phyloP scores from a whole-genome alignment of 2,329 filamentous ascomycete species.

The Escovopsis sp. region DNA sequence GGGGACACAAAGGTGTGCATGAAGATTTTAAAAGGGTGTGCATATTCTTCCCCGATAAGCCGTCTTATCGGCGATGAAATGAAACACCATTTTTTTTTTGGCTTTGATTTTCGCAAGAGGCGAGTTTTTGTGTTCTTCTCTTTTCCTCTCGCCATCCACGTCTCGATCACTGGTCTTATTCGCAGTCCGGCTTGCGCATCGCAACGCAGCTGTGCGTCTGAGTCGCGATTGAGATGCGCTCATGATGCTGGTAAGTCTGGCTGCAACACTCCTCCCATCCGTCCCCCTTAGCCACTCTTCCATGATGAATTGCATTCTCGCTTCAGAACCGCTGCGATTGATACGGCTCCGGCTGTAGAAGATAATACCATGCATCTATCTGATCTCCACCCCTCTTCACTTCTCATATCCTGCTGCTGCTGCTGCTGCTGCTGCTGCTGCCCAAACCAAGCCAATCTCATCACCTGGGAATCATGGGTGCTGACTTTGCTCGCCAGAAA shows the following conservation, averaged over 20 bases:
- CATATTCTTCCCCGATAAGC: constrained; percentile 2
- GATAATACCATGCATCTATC: constrained; percentile 27
- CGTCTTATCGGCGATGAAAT: background rate
- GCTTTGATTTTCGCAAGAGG: too few species aligned
- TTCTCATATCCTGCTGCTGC: constrained; percentile 1
- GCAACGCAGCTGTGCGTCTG: constrained; percentile 2
- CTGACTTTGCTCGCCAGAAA: constrained; percentile 19
- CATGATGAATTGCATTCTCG: constrained; percentile 31
- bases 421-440: too few species aligned
- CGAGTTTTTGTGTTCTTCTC: too few species aligned
- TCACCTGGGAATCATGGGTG: constrained; percentile 10
- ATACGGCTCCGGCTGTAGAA: constrained; percentile 29
- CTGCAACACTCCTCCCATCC: background rate
- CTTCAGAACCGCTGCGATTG: constrained; percentile 38
- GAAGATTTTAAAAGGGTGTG: background rate
- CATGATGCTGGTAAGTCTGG: constrained; percentile 25
- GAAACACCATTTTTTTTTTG: background rate
- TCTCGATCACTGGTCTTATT: too few species aligned
- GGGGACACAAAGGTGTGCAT: too few species aligned
- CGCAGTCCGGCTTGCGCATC: background rate
- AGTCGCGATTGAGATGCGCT: constrained; percentile 6
- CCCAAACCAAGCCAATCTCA: too few species aligned
- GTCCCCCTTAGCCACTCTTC: constrained; percentile 2
- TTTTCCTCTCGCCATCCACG: too few species aligned
- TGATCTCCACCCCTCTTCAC: constrained; percentile 18